Evolutionary conservation across 2,329 filamentous ascomycete genomes (phyloP).

Genomic region (Didymella arachidicola): DNA sequence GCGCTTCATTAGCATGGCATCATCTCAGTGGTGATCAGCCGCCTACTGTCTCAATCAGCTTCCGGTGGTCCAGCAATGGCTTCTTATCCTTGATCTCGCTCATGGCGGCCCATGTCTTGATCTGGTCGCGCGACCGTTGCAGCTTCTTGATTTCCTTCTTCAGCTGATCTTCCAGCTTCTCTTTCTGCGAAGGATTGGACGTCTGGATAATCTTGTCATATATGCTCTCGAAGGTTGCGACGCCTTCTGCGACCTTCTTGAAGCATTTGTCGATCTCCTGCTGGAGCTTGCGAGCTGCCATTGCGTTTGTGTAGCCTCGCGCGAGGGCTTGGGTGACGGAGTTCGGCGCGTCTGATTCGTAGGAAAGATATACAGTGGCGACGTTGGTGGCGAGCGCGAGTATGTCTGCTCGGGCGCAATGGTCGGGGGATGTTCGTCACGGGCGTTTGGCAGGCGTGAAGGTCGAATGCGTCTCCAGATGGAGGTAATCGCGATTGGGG

Average conservation of each 20-base stretch:
- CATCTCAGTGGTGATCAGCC: constrained; percentile 12
- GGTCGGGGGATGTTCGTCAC: constrained; percentile 30
- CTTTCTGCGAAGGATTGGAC: constrained; percentile 92
- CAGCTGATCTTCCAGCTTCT: constrained; percentile 96
- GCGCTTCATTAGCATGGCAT: constrained; percentile 50
- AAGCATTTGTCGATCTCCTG: constrained; percentile 99
- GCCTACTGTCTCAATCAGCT: constrained; percentile 93
- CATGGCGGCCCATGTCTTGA: constrained; percentile 98
- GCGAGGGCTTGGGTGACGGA: constrained; percentile 32
- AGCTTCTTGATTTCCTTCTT: constrained; percentile 99
- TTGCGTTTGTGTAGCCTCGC: constrained; percentile 59
- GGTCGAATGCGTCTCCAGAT: constrained; percentile 32
- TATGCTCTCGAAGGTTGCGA: constrained; percentile 89
- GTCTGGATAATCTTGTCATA: constrained; percentile 98
- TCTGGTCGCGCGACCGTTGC: constrained; percentile 94
- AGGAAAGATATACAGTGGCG: constrained; percentile 12
- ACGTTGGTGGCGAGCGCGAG: constrained; percentile 28
- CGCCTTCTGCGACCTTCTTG: constrained; percentile 96
- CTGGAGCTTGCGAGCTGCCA: constrained; percentile 95
- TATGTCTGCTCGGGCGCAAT: constrained; percentile 29
- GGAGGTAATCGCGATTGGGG: constrained; percentile 35
- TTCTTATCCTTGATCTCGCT: constrained; percentile 99
- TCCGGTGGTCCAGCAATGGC: constrained; percentile 89
- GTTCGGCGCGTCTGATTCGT: constrained; percentile 20
- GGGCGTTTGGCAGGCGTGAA: constrained; percentile 25